Conservation (phyloP, 495 filamentous ascomycete species). For the Penicillium riverlandense region DNA sequence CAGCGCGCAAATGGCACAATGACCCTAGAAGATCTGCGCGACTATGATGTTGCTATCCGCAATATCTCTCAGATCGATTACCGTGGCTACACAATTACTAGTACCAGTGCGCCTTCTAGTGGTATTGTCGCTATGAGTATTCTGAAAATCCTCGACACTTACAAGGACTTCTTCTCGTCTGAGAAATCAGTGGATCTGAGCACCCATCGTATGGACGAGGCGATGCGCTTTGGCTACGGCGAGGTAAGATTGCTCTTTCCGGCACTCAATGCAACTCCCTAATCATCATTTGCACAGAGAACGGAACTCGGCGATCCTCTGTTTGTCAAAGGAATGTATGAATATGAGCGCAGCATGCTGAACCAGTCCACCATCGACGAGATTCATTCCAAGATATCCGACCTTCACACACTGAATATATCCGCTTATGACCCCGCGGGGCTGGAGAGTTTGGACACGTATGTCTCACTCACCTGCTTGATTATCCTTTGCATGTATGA, state of each 20-base stretch:
- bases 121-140: conserved; percentile 65
- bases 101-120: conserved; percentile 63
- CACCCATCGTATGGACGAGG: conserved; percentile 77
- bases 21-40: conserved; percentile 67
- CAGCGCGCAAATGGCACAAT: conserved; percentile 67
- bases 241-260: conserved; percentile 28
- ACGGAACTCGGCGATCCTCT: conserved; percentile 70
- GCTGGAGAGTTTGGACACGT: conserved; percentile 54
- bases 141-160: conserved; percentile 74
- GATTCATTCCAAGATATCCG: conserved; percentile 61
- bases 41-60: conserved; percentile 58
- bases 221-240: conserved; percentile 81
- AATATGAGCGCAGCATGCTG: conserved; percentile 62
- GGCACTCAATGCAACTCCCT: no score
- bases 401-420: conserved; percentile 57
- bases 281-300: conserved; percentile 25
- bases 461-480: conserved; percentile 4
- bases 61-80: conserved; percentile 61
- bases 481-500: background rate
- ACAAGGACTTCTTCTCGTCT: conserved; percentile 47
- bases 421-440: conserved; percentile 64
- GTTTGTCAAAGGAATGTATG: conserved; percentile 56
- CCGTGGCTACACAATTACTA: conserved; percentile 58
- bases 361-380: conserved; percentile 44
- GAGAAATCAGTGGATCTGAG: conserved; percentile 48